phyloP scores from a whole-genome alignment of 2,329 filamentous ascomycete species.

The Byssochlamys sp. region DNA sequence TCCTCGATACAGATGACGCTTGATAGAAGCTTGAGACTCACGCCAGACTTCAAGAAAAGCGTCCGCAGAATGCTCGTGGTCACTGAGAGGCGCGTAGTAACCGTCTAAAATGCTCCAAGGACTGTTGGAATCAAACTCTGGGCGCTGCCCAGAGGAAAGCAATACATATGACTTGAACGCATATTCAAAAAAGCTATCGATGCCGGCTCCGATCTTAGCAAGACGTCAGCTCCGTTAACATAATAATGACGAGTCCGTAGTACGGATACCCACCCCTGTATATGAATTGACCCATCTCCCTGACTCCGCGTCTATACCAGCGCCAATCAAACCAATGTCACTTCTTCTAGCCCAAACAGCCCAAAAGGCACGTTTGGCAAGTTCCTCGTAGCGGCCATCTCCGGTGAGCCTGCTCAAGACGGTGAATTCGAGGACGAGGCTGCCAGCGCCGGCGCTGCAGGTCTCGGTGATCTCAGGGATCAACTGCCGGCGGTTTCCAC shows the following conservation, averaged over 20 bases:
- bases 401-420: conserved; percentile 80
- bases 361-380: conserved; percentile 90
- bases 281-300: conserved; percentile 81
- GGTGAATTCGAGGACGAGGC: conserved; percentile 84
- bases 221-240: neutral
- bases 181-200: conserved; percentile 98
- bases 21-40: conserved; percentile 75
- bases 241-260: neutral
- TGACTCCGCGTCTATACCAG: conserved; percentile 82
- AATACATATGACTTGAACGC: conserved; percentile 88
- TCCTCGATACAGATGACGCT: conserved; percentile 78
- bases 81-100: conserved; percentile 55
- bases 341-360: conserved; percentile 87
- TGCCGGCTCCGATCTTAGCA: conserved; percentile 70
- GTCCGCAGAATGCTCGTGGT: conserved; percentile 61
- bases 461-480: conserved; percentile 77
- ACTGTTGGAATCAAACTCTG: conserved; percentile 26
- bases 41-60: conserved; percentile 77
- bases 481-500: conserved; percentile 21
- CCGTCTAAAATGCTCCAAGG: conserved; percentile 47
- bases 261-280: conserved; percentile 52
- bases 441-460: conserved; percentile 93
- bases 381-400: conserved; percentile 75
- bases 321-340: conserved; percentile 75
- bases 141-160: conserved; percentile 59